A percentile compares a stretch with the other conserved stretches of the same genome.
These are phyloP conservation scores for Rhipidocladum racemiflorum DNA, from an alignment of 176 grass and related monocot genomes.

Conservation along the genomic window DNA sequence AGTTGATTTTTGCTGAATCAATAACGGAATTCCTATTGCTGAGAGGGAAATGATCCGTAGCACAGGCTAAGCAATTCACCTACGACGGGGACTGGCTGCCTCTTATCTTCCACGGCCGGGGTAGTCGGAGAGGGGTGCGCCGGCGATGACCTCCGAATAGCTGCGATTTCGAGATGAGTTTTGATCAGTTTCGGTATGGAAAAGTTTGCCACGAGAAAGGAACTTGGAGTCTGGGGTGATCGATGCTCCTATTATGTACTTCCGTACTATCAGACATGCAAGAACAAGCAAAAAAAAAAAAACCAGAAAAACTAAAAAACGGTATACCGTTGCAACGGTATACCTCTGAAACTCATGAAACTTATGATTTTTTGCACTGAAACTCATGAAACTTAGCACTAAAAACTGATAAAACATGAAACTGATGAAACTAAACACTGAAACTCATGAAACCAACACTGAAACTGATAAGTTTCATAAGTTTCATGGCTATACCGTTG, in stretches of 20 bases:
- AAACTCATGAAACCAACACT: too few species aligned
- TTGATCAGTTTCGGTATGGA: not conserved
- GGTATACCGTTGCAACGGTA: too few species aligned
- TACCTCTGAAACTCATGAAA: too few species aligned
- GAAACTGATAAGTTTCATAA: too few species aligned
- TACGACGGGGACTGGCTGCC: conserved; percentile 22
- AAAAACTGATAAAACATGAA: too few species aligned
- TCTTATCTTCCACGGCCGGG: conserved; percentile 35
- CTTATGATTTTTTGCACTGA: too few species aligned
- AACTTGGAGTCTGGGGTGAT: not conserved
- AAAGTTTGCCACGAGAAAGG: not conserved
- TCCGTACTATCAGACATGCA: not conserved
- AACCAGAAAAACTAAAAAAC: too few species aligned
- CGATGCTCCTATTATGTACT: not conserved
- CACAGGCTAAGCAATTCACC: conserved; percentile 25
- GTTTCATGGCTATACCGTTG: too few species aligned
- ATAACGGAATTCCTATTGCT: not conserved
- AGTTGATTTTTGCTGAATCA: not conserved
- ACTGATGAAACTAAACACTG: too few species aligned
- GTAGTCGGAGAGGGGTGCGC: not conserved
- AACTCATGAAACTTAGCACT: too few species aligned
- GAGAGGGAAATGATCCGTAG: not conserved
- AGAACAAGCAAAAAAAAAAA: not conserved
- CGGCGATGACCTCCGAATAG: conserved; percentile 48
- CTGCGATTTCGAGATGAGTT: conserved; percentile 13